phyloP scores from a whole-genome alignment of 2,329 filamentous ascomycete genomes.

The Aureobasidium sp. region DNA sequence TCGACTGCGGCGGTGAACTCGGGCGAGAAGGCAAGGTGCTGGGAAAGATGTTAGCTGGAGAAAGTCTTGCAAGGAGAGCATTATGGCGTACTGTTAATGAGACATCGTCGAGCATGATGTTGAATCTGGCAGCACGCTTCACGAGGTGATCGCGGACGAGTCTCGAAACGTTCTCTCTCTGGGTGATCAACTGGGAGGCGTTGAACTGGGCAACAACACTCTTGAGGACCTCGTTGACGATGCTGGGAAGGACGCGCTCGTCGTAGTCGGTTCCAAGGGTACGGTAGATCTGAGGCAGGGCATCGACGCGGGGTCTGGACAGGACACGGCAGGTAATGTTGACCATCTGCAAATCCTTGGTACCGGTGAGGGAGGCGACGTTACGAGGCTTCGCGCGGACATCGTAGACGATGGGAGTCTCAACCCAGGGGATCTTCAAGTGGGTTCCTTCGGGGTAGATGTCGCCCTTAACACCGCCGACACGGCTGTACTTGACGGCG shows the following conservation, averaged over 20 bases:
- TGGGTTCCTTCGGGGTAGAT: constrained; percentile 98
- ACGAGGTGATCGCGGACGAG: constrained; percentile 91
- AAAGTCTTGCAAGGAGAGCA: background rate
- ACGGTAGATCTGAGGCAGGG: constrained; percentile 92
- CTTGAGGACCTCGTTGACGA: constrained; percentile 99
- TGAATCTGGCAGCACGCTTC: constrained; percentile 85
- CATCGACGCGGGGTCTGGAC: constrained; percentile 76
- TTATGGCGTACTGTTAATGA: constrained; percentile 71
- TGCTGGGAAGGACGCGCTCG: constrained; percentile 93
- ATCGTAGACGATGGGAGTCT: constrained; percentile 94
- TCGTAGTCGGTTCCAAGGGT: constrained; percentile 95
- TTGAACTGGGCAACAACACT: constrained; percentile 98
- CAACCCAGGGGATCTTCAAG: constrained; percentile 90
- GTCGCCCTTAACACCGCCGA: constrained; percentile 89
- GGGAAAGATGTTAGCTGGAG: background rate
- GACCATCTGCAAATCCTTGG: constrained; percentile 99
- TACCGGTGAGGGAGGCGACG: constrained; percentile 92
- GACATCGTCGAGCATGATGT: constrained; percentile 95
- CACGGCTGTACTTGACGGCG: constrained; percentile 89
- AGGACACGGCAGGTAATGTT: constrained; percentile 99
- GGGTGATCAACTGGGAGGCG: constrained; percentile 95
- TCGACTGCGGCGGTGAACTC: constrained; percentile 62
- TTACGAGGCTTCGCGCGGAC: constrained; percentile 96
- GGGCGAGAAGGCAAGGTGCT: constrained; percentile 58
- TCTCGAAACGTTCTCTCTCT: constrained; percentile 91